phyloP scores from a whole-genome alignment of 768 basidiomycete species.

The Mycena rebaudengoi region DNA sequence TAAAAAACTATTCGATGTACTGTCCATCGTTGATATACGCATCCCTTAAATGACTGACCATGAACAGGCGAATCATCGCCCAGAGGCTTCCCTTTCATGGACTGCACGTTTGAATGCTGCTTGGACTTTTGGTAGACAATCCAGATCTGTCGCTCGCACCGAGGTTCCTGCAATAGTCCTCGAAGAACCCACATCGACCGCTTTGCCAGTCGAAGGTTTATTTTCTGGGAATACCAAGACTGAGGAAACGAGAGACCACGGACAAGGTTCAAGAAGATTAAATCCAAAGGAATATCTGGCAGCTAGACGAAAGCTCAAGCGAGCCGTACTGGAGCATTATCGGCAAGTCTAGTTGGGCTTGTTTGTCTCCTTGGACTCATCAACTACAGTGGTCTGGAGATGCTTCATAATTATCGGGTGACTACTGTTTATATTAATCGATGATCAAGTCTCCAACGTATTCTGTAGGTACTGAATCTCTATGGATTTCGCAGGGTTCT shows the following conservation, averaged over 20 bases:
- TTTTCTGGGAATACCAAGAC: conserved; percentile 6
- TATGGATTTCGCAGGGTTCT: conserved; percentile 89
- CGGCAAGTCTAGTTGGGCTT: conserved; percentile 50
- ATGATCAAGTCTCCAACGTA: neutral
- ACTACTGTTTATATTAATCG: conserved; percentile 33
- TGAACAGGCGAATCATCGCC: conserved; percentile 19
- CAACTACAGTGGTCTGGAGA: conserved; percentile 72
- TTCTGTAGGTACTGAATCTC: conserved; percentile 76
- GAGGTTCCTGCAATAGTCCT: neutral
- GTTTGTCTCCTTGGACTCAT: neutral
- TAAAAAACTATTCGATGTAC: conserved; percentile 65
- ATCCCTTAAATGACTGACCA: neutral
- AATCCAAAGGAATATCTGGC: conserved; percentile 83
- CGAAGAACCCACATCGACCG: neutral
- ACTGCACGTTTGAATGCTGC: neutral
- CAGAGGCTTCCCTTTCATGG: neutral
- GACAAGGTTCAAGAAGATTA: conserved; percentile 17
- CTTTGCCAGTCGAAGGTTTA: neutral
- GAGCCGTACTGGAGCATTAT: conserved; percentile 86
- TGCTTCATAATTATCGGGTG: conserved; percentile 90
- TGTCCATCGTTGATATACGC: neutral
- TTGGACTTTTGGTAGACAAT: neutral
- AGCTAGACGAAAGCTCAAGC: conserved; percentile 86
- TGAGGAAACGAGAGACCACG: neutral
- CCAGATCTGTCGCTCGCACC: neutral